Conservation (phyloP, 306 rosid genomes). For the Cajanus cajan region DNA sequence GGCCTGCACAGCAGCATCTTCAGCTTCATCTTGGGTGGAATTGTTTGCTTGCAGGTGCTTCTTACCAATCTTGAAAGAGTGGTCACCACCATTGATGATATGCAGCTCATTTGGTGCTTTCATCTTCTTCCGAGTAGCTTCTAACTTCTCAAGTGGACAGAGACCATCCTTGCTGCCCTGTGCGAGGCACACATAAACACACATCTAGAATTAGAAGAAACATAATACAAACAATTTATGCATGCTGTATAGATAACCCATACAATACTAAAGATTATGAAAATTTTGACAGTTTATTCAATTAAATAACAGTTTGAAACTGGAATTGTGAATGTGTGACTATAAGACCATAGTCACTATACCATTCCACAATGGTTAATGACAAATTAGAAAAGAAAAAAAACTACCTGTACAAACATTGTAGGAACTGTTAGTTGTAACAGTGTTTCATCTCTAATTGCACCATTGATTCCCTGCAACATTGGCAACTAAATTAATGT, state of each 20-base stretch:
- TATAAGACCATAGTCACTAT: too few species aligned
- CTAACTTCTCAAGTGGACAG: slow-evolving; percentile 75
- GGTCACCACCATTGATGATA: slow-evolving; percentile 87
- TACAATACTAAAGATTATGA: background rate
- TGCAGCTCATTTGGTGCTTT: slow-evolving; percentile 56
- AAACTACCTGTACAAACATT: slow-evolving; percentile 83
- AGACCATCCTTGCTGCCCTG: slow-evolving; percentile 86
- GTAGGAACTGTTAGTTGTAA: slow-evolving; percentile 65
- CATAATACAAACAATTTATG: background rate
- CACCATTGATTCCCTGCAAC: slow-evolving; percentile 79
- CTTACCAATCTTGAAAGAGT: slow-evolving; percentile 89
- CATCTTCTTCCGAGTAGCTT: slow-evolving; percentile 68
- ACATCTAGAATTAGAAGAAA: slow-evolving; percentile 10
- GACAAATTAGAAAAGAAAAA: slow-evolving; percentile 4
- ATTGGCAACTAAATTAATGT: slow-evolving; percentile 9
- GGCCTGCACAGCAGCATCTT: slow-evolving; percentile 60
- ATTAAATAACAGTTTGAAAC: background rate
- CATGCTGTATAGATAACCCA: background rate
- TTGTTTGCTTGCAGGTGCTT: slow-evolving; percentile 69
- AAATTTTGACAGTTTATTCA: background rate
- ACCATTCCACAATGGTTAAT: background rate
- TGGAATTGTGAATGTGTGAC: slow-evolving; percentile 5
- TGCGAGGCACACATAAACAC: slow-evolving; percentile 5
- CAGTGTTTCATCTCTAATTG: slow-evolving; percentile 68
- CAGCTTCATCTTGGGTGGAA: slow-evolving; percentile 64